Evolutionary conservation across 345 rosid genomes (phyloP).

Genomic region (Hibiscus syriacus): DNA sequence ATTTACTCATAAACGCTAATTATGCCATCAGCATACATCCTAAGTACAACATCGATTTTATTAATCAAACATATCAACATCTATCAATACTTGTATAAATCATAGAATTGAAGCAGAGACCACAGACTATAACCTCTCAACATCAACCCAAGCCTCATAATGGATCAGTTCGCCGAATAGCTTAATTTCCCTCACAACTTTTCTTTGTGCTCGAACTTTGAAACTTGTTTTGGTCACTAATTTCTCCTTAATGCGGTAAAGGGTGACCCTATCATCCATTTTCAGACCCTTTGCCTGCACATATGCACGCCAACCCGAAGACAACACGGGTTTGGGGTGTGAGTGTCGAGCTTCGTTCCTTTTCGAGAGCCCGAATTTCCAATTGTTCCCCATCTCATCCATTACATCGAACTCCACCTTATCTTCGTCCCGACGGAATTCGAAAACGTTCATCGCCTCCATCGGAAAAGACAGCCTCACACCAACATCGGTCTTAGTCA

Average conservation of each 20-base stretch:
- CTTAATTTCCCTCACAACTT: not conserved
- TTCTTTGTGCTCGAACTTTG: not conserved
- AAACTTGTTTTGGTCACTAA: not conserved
- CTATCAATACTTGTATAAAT: no score
- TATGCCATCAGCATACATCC: no score
- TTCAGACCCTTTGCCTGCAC: not conserved
- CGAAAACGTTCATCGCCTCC: not conserved
- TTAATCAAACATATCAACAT: no score
- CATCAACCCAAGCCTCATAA: not conserved
- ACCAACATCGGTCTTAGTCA: not conserved
- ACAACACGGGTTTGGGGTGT: not conserved
- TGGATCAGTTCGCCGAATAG: not conserved
- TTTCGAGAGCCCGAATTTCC: slow-evolving; percentile 1
- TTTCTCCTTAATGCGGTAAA: not conserved
- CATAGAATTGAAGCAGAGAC: not conserved
- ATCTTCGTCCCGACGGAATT: not conserved
- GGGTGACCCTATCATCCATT: not conserved
- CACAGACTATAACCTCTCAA: not conserved
- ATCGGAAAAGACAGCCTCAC: slow-evolving; percentile 3
- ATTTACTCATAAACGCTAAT: no score
- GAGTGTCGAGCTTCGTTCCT: not conserved
- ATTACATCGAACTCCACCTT: not conserved
- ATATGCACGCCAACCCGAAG: not conserved
- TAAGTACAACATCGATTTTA: no score
- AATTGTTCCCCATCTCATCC: not conserved